Evolutionary conservation across 345 rosid genomes (phyloP), one percentile per base, ranked within the genome.

Genomic region (Gossypium arboreum): DNA sequence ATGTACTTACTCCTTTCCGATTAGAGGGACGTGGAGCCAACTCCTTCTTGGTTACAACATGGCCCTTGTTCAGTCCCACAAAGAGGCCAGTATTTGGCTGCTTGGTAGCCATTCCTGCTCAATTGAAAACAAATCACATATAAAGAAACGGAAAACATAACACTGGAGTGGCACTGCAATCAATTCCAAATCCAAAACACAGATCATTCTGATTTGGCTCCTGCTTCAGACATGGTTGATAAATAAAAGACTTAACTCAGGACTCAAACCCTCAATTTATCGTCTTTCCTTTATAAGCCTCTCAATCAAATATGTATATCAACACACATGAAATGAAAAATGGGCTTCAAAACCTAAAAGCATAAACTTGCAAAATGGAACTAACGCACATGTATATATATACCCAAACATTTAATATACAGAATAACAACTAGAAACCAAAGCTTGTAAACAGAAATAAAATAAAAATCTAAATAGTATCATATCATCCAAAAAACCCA

Each of bases 1-100:
- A 34, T 1, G 7, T 17, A 69, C 89, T 71, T 82, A 89, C 93
- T 62, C 91, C 93, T 80, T 85, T 89, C 50, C 90, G 83, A 29
- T 77, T 78, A 12, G 86, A 80, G 16, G 93, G 91, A 1, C 88
- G 87, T 12, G 86, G 86, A 34, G 7, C 41, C 41, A 34, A 34
- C 41, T 34, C 41, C 41, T 34, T 34, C 41, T 34, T 34, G 41
- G 91, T 87, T 11, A 87, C 88, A 47, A 89, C 66, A 48, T 89
- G 90, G 6, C 93, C 93, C 64, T 80, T 89, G 85, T 87, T 87
- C 73, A 86, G 75, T 15, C 93, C 93, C 15, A 87, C 91, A 69
- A 85, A 87, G 15, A 89, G 83, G 20, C 94, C 94, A n/a, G 84
- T 81, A 54, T 79, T 86, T 1, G 87, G 84, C 83, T 80, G 87